Percentiles rank a stretch among this genome's conserved stretches.
Evolutionary conservation across 2,329 filamentous ascomycete genomes (phyloP).

Genomic region (Huntiella omanensis): DNA sequence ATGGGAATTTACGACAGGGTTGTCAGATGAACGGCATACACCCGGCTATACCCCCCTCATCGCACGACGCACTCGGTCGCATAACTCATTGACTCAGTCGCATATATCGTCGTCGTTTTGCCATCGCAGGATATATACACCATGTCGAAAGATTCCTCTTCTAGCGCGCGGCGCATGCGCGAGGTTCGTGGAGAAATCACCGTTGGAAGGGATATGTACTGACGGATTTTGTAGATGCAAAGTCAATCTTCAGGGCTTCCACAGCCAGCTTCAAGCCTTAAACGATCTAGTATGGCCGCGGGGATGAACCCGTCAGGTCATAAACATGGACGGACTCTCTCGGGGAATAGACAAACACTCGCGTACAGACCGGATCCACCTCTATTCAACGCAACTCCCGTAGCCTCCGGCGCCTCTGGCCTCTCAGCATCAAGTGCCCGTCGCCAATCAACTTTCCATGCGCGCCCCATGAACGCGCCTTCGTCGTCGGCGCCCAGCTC

Average conservation of each 20-base stretch:
- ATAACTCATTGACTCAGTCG: background rate
- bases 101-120: background rate
- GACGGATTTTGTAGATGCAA: slow-evolving; percentile 43
- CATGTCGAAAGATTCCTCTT: slow-evolving; percentile 83
- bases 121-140: background rate
- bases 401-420: slow-evolving; percentile 59
- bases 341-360: slow-evolving; percentile 68
- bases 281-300: slow-evolving; percentile 67
- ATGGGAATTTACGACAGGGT: background rate
- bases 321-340: slow-evolving; percentile 65
- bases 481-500: slow-evolving; percentile 29
- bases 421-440: slow-evolving; percentile 66
- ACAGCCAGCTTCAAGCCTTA: slow-evolving; percentile 71
- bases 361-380: slow-evolving; percentile 75
- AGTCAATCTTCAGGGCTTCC: slow-evolving; percentile 72
- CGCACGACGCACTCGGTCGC: background rate
- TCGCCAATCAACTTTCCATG: slow-evolving; percentile 52
- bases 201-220: background rate
- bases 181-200: slow-evolving; percentile 41
- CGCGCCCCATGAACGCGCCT: slow-evolving; percentile 45
- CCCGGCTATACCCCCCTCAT: background rate
- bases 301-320: slow-evolving; percentile 42
- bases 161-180: slow-evolving; percentile 79
- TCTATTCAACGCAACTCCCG: slow-evolving; percentile 56
- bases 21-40: background rate